Conservation (phyloP, 306 rosid species). For the Ammopiptanthus mongolicus region DNA sequence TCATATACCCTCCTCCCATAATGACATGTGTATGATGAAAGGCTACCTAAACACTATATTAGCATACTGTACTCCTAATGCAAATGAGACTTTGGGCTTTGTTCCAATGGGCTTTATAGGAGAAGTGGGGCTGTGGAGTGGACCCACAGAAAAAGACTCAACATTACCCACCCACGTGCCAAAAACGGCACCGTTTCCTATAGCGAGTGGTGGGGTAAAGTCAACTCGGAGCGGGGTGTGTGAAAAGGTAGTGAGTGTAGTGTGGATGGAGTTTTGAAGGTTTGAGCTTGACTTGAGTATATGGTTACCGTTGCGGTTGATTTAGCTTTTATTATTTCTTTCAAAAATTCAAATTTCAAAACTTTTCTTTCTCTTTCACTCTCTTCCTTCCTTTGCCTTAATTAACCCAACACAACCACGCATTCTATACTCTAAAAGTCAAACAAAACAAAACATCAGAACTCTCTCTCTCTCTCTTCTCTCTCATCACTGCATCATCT, state of each 20-base stretch:
- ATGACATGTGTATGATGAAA: too few relatives aligned
- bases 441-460: neutral
- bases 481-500: neutral
- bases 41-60: too few relatives aligned
- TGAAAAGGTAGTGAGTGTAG: neutral
- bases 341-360: conserved; percentile 54
- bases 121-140: neutral
- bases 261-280: neutral
- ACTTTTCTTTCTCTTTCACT: neutral
- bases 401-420: conserved; percentile 6
- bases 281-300: neutral
- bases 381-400: neutral
- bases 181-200: neutral
- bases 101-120: neutral
- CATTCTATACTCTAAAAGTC: neutral
- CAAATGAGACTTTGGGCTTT: neutral
- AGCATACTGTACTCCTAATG: too few relatives aligned
- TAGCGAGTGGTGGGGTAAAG: neutral
- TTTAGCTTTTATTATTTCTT: neutral
- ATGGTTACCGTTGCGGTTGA: conserved; percentile 25
- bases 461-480: neutral
- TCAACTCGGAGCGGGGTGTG: neutral
- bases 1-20: too few relatives aligned
- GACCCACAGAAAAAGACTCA: neutral
- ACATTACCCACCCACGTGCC: neutral